Evolutionary conservation across 2,329 filamentous ascomycete species (phyloP).

Genomic region (Diaporthe capsici): DNA sequence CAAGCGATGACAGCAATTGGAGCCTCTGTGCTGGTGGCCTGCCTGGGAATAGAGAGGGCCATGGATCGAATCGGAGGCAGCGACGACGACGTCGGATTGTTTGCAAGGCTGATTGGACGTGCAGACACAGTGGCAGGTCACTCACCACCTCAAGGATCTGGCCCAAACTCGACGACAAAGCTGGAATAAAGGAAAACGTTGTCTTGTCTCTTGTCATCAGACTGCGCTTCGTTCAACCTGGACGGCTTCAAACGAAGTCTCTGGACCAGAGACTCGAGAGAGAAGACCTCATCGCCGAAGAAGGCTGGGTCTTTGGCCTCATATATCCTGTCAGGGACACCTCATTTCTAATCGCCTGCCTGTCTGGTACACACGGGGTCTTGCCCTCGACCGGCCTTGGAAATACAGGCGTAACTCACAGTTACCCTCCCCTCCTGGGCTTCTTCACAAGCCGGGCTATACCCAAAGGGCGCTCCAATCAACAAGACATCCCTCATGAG

Average conservation of each 20-base stretch:
- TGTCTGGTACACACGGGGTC: slow-evolving; percentile 5
- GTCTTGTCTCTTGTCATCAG: slow-evolving; percentile 24
- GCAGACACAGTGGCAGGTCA: slow-evolving; percentile 10
- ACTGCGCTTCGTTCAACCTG: neutral
- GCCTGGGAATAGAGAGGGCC: neutral
- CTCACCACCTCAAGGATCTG: slow-evolving; percentile 2
- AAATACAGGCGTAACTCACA: slow-evolving; percentile 1
- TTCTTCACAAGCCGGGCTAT: slow-evolving; percentile 20
- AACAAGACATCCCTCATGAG: slow-evolving; percentile 3
- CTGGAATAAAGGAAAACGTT: slow-evolving; percentile 31
- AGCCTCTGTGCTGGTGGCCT: neutral
- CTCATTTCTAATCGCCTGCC: slow-evolving; percentile 16
- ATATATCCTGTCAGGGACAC: slow-evolving; percentile 29
- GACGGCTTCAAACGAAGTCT: slow-evolving; percentile 11
- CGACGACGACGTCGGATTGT: slow-evolving; percentile 36
- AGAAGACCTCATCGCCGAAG: neutral
- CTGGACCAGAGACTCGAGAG: neutral
- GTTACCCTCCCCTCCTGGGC: slow-evolving; percentile 2
- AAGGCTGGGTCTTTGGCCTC: slow-evolving; percentile 7
- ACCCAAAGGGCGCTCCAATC: slow-evolving; percentile 28
- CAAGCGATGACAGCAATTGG: slow-evolving; percentile 32
- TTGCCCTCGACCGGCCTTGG: slow-evolving; percentile 8
- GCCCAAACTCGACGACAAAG: slow-evolving; percentile 19
- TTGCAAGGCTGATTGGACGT: slow-evolving; percentile 23
- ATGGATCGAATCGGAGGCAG: slow-evolving; percentile 35